Conservation (phyloP, 768 basidiomycete species). For the Punctularia strigosozonata region DNA sequence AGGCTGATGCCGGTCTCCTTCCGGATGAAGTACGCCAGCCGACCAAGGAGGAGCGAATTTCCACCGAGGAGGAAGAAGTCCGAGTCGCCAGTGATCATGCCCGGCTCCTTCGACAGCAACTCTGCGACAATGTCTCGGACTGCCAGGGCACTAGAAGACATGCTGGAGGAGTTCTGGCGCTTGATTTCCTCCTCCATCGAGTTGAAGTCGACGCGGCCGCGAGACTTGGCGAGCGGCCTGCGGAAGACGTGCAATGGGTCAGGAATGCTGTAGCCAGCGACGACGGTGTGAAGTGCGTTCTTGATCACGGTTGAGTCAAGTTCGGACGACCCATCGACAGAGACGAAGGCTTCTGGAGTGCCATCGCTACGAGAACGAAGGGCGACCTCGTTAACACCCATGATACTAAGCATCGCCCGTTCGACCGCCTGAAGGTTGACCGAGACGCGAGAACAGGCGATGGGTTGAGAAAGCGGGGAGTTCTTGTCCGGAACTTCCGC, state of each 20-base stretch:
- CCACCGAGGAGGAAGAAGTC: conserved; percentile 34
- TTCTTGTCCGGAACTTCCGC: conserved; percentile 20
- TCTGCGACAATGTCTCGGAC: conserved; percentile 27
- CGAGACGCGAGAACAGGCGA: conserved; percentile 22
- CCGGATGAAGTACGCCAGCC: conserved; percentile 29
- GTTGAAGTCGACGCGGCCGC: conserved; percentile 22
- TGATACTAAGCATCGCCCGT: conserved; percentile 15
- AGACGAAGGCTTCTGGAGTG: conserved; percentile 27
- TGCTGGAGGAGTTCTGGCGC: conserved; percentile 10
- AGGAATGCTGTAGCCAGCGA: conserved; percentile 31
- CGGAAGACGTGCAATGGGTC: conserved; percentile 21
- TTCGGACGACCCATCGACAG: conserved; percentile 10
- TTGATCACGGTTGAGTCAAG: conserved; percentile 14
- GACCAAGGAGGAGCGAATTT: conserved; percentile 34
- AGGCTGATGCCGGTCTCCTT: conserved; percentile 25
- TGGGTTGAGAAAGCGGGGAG: conserved; percentile 24
- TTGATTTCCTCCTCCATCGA: conserved; percentile 18
- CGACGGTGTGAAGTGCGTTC: conserved; percentile 10
- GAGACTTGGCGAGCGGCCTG: conserved; percentile 1
- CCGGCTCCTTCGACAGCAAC: conserved; percentile 19
- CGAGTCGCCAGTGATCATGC: conserved; percentile 19
- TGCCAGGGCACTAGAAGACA: conserved; percentile 20
- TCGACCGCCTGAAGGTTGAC: conserved; percentile 19
- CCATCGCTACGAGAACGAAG: conserved; percentile 21
- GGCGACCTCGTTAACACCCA: conserved; percentile 23